phyloP scores from a whole-genome alignment of 306 rosid genomes.

The Astragalus membranaceus region DNA sequence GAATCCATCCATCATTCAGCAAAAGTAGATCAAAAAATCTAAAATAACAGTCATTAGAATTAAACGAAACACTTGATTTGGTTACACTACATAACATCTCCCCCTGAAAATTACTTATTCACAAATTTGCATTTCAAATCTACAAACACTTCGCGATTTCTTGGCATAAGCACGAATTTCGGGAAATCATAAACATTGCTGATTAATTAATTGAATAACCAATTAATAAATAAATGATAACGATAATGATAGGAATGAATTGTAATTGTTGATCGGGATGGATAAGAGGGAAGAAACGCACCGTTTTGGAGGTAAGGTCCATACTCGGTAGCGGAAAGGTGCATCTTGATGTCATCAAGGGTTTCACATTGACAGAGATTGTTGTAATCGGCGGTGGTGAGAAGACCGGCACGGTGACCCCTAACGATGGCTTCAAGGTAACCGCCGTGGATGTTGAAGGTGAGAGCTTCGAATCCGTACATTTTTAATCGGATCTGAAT shows the following conservation, averaged over 20 bases:
- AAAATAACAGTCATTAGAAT: neutral
- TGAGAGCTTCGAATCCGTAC: constrained; percentile 95
- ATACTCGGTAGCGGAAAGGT: constrained; percentile 96
- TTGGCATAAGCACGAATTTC: neutral
- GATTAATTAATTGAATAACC: neutral
- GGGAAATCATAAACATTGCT: neutral
- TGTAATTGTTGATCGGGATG: neutral
- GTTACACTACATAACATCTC: neutral
- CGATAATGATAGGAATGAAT: neutral
- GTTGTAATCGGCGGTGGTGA: constrained; percentile 86
- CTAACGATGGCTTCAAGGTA: constrained; percentile 95
- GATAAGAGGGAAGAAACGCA: constrained; percentile 23
- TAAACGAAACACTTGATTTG: neutral
- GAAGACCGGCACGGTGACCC: constrained; percentile 83
- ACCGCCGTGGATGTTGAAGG: constrained; percentile 93
- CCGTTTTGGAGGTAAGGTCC: constrained; percentile 98
- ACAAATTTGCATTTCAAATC: neutral
- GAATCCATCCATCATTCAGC: neutral
- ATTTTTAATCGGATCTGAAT: constrained; percentile 23
- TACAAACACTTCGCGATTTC: neutral
- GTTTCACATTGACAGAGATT: constrained; percentile 97
- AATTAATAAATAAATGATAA: neutral
- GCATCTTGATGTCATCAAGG: constrained; percentile 98
- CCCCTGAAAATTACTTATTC: neutral
- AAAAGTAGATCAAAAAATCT: neutral